Conservation (phyloP, 345 rosid genomes). For the Draba incana region DNA sequence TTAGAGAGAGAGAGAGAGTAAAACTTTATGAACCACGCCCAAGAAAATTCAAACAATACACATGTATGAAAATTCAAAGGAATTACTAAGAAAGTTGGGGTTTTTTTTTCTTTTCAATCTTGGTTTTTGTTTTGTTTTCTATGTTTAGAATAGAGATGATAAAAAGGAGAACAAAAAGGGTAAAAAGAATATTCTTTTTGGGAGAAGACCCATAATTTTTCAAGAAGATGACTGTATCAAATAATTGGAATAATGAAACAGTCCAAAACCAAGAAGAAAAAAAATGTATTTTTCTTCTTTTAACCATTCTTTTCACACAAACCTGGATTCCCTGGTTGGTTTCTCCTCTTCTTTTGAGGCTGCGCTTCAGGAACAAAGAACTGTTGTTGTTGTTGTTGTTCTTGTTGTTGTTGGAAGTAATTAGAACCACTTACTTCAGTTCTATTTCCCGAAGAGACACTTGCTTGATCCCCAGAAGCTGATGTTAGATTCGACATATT, state of each 20-base stretch:
- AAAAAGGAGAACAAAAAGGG: conserved; percentile 35
- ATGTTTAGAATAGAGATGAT: conserved; percentile 20
- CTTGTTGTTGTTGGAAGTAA: conserved; percentile 33
- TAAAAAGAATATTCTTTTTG: conserved; percentile 39
- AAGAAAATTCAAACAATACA: neutral
- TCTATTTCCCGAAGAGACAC: conserved; percentile 76
- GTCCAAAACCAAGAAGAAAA: conserved; percentile 27
- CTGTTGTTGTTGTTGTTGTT: conserved; percentile 42
- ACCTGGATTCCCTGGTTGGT: conserved; percentile 97
- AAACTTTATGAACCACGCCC: neutral
- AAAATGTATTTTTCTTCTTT: neutral
- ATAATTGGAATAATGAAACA: conserved; percentile 39
- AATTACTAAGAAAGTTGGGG: conserved; percentile 2
- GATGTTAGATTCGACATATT: conserved; percentile 94
- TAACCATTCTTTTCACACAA: conserved; percentile 13
- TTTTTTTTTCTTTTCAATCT: neutral
- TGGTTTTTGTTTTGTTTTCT: neutral
- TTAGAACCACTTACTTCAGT: conserved; percentile 52
- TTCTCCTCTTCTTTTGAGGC: conserved; percentile 71
- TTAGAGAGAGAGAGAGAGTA: neutral
- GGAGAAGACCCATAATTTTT: conserved; percentile 38
- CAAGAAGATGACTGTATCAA: conserved; percentile 36
- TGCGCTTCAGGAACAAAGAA: conserved; percentile 53
- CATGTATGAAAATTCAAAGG: conserved; percentile 5
- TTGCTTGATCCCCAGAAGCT: conserved; percentile 72